These are phyloP conservation scores for Xylariomycetidae sp. DNA, from an alignment of 2,329 filamentous ascomycete genomes.

Conservation along the genomic window DNA sequence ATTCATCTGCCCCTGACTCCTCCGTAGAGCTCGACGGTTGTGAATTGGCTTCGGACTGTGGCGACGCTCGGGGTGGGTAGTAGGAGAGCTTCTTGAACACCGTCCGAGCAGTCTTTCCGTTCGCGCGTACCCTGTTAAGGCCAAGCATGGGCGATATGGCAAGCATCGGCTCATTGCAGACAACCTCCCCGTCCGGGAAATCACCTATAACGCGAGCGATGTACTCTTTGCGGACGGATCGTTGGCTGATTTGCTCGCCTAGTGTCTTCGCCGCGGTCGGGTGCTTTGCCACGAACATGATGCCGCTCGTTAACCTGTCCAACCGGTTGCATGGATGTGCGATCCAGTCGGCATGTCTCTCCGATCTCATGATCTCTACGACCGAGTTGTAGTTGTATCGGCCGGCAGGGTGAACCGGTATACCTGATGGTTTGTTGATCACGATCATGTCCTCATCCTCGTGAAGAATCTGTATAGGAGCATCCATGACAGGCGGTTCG, in stretches of 20 bases:
- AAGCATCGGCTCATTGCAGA: constrained; percentile 90
- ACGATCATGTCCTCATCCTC: constrained; percentile 92
- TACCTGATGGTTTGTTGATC: constrained; percentile 92
- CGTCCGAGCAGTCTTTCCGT: constrained; percentile 82
- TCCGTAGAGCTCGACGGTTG: constrained; percentile 9
- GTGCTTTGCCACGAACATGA: constrained; percentile 97
- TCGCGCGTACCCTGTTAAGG: constrained; percentile 88
- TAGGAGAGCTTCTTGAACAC: constrained; percentile 93
- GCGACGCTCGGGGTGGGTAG: constrained; percentile 52
- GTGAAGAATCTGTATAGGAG: constrained; percentile 75
- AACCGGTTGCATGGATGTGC: constrained; percentile 81
- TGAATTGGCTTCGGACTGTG: constrained; percentile 6
- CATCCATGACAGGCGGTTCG: constrained; percentile 83
- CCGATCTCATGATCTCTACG: constrained; percentile 84
- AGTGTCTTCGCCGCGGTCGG: constrained; percentile 72
- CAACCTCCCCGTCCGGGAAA: constrained; percentile 85
- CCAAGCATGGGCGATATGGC: constrained; percentile 93
- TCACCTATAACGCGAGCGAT: constrained; percentile 83
- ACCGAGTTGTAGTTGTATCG: constrained; percentile 95
- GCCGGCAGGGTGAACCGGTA: constrained; percentile 92
- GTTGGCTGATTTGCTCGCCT: constrained; percentile 66
- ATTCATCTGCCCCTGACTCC: constrained; percentile 15
- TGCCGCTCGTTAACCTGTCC: constrained; percentile 86
- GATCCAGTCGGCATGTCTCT: constrained; percentile 51
- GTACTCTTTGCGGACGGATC: constrained; percentile 92